These are phyloP conservation scores for Beauveria varroae DNA, from an alignment of 2,329 filamentous ascomycete genomes.

Conservation along the genomic window DNA sequence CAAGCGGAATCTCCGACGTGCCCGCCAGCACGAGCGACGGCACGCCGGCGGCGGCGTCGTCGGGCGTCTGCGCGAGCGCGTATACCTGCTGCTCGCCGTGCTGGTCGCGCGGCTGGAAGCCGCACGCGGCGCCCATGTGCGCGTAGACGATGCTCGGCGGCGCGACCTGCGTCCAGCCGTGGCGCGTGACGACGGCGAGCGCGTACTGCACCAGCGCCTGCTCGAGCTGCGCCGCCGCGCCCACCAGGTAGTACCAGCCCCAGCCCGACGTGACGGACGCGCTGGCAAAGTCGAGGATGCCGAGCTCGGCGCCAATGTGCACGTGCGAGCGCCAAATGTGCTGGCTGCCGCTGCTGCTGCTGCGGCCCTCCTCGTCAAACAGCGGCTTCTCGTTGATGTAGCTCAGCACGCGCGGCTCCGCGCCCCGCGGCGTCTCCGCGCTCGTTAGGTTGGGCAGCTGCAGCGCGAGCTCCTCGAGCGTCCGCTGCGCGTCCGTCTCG, in stretches of 20 bases:
- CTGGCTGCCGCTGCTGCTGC: conserved; percentile 24
- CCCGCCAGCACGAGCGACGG: conserved; percentile 72
- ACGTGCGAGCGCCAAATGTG: conserved; percentile 67
- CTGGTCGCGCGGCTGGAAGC: conserved; percentile 87
- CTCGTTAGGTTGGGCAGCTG: conserved; percentile 84
- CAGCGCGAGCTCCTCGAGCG: conserved; percentile 69
- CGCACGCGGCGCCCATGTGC: conserved; percentile 84
- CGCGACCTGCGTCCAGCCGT: conserved; percentile 72
- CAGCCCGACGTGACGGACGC: conserved; percentile 81
- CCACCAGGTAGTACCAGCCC: conserved; percentile 97
- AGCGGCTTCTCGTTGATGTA: conserved; percentile 70
- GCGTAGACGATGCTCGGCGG: conserved; percentile 89
- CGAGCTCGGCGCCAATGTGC: conserved; percentile 77
- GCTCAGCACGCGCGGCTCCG: conserved; percentile 56
- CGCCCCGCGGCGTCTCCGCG: conserved; percentile 62
- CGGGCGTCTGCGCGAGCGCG: conserved; percentile 58
- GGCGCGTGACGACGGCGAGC: conserved; percentile 60
- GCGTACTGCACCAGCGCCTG: conserved; percentile 88
- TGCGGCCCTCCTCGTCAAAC: conserved; percentile 21
- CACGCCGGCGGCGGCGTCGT: conserved; percentile 53
- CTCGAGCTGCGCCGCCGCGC: conserved; percentile 87
- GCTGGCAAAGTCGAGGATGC: conserved; percentile 80
- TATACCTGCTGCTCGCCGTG: conserved; percentile 92
- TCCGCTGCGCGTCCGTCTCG: conserved; percentile 50
- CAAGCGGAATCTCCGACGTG: conserved; percentile 91